Percentiles rank a stretch among this genome's conserved stretches.
phyloP scores from a whole-genome alignment of 148 eudicot species.

The Hydrangea macrophylla region DNA sequence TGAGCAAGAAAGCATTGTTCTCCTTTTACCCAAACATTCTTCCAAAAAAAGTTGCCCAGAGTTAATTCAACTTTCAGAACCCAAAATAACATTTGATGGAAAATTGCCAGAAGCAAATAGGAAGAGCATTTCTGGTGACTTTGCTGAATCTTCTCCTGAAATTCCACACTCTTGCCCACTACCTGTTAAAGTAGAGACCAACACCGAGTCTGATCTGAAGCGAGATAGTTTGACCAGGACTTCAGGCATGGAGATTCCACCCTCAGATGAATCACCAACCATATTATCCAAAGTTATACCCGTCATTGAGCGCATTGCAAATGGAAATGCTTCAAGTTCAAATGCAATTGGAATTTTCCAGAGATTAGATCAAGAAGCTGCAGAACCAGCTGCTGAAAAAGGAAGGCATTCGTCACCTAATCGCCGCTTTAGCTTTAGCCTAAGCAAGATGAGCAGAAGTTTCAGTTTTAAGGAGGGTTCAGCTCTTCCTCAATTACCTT shows the following conservation, averaged over 20 bases:
- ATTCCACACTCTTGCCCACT: conserved; percentile 43
- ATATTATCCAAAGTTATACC: conserved; percentile 4
- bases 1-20: conserved; percentile 42
- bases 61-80: conserved; percentile 24
- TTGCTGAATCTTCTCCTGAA: conserved; percentile 38
- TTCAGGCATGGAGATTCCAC: conserved; percentile 29
- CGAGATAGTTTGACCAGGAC: conserved; percentile 26
- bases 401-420: conserved; percentile 37
- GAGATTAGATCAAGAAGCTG: conserved; percentile 18
- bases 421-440: conserved; percentile 49
- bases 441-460: conserved; percentile 59
- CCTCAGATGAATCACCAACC: conserved; percentile 13
- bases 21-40: conserved; percentile 53
- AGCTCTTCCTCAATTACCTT: conserved; percentile 29
- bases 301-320: conserved; percentile 9
- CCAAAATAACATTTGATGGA: conserved; percentile 30
- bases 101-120: conserved; percentile 34
- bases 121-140: conserved; percentile 49
- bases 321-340: conserved; percentile 6
- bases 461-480: conserved; percentile 65
- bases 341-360: conserved; percentile 16
- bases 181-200: conserved; percentile 29
- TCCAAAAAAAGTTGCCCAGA: conserved; percentile 28
- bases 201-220: conserved; percentile 33
- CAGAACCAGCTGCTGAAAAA: conserved; percentile 23